These are phyloP conservation scores for Clavariopsis aquatica DNA, from an alignment of 495 filamentous ascomycete genomes.

Conservation along the genomic window DNA sequence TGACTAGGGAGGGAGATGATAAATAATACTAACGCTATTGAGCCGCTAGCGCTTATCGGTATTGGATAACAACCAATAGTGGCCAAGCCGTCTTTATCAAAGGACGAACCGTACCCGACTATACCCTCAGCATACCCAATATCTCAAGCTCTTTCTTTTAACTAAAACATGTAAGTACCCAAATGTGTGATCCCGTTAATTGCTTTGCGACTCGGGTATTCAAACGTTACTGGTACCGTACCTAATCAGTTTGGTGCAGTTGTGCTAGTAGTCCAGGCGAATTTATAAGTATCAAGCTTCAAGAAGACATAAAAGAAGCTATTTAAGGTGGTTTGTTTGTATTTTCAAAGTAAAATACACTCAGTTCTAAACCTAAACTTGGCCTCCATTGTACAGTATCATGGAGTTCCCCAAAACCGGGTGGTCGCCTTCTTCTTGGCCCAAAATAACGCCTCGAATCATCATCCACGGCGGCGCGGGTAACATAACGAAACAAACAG, in stretches of 20 bases:
- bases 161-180: too few species aligned
- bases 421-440: not conserved
- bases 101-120: not conserved
- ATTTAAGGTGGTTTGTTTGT: too few species aligned
- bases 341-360: too few species aligned
- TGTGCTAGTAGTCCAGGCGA: too few species aligned
- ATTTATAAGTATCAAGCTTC: too few species aligned
- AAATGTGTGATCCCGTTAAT: too few species aligned
- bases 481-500: slow-evolving; percentile 67
- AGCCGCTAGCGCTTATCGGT: not conserved
- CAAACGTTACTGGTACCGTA: too few species aligned
- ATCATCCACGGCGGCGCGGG: slow-evolving; percentile 92
- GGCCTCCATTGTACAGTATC: not conserved
- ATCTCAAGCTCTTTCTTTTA: too few species aligned
- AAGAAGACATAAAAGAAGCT: too few species aligned
- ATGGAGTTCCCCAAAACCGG: not conserved
- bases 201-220: too few species aligned
- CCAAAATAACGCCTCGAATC: slow-evolving; percentile 59
- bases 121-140: not conserved
- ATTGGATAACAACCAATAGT: not conserved
- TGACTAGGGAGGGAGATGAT: too few species aligned
- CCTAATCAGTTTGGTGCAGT: too few species aligned
- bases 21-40: not conserved
- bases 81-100: not conserved
- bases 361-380: not conserved